Conservation (phyloP, 2,329 filamentous ascomycete genomes). For the Colletotrichum sp. region DNA sequence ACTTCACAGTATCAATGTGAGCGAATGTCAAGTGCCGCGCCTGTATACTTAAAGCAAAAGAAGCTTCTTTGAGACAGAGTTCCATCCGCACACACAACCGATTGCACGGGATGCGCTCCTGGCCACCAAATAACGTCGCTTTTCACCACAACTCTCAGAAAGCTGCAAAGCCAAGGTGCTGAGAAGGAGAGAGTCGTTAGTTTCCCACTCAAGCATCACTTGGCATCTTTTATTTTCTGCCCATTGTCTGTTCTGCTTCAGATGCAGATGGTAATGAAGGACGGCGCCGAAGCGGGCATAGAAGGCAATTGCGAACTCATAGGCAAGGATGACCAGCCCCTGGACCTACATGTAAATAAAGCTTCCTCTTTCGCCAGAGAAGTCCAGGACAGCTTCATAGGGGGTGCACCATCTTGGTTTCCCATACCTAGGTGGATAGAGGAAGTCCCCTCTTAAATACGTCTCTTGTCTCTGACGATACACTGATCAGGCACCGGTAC, state of each 20-base stretch:
- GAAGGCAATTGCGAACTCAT: accelerated
- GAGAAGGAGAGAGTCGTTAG: accelerated
- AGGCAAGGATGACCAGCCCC: neutral
- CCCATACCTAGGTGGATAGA: accelerated
- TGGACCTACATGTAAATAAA: neutral
- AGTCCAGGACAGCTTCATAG: accelerated
- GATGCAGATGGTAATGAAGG: neutral
- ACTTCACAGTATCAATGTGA: accelerated
- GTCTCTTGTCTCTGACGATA: neutral
- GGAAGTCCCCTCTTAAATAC: neutral
- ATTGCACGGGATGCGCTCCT: neutral
- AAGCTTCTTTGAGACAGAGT: neutral
- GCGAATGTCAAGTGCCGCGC: accelerated
- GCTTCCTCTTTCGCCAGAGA: neutral
- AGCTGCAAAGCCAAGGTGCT: accelerated
- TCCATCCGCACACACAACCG: neutral
- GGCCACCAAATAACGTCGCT: neutral
- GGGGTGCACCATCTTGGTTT: neutral
- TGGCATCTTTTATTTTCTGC: accelerated
- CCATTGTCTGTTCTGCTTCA: neutral
- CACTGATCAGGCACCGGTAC: too few species aligned
- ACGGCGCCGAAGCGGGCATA: accelerated
- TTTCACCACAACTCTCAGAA: neutral
- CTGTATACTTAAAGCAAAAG: neutral
- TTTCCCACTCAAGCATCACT: accelerated